Conservation (phyloP, 768 basidiomycete genomes). For the Hypsizygus marmoreus region DNA sequence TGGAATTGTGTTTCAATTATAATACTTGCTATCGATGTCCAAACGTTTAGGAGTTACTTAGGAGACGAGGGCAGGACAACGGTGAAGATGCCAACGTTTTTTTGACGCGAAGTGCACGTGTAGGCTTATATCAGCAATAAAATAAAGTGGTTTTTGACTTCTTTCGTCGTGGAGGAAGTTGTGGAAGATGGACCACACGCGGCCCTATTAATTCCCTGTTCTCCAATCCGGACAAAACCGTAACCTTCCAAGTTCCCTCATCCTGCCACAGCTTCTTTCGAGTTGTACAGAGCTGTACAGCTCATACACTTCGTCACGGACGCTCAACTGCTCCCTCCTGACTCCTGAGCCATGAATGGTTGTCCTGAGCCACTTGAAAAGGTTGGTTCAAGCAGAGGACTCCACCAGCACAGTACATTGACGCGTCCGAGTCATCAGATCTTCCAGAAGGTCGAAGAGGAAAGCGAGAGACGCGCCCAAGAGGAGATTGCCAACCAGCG, state of each 20-base stretch:
- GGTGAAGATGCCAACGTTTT: neutral
- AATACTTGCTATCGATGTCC: too few species aligned
- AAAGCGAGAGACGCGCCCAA: slow-evolving; percentile 17
- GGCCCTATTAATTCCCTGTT: slow-evolving; percentile 5
- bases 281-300: neutral
- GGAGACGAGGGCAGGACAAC: neutral
- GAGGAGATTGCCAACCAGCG: slow-evolving; percentile 8
- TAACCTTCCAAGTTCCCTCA: too few species aligned
- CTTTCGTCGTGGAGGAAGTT: neutral
- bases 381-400: slow-evolving; percentile 6
- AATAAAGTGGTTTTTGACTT: slow-evolving; percentile 6
- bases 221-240: neutral
- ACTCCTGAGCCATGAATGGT: slow-evolving; percentile 11
- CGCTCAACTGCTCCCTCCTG: neutral
- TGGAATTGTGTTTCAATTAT: too few species aligned
- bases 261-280: too few species aligned
- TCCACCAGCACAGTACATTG: neutral
- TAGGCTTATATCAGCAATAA: slow-evolving; percentile 9
- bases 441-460: slow-evolving; percentile 19
- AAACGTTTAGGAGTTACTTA: neutral
- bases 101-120: neutral
- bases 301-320: slow-evolving; percentile 2
- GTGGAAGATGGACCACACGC: slow-evolving; percentile 6
- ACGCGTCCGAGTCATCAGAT: slow-evolving; percentile 6
- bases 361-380: slow-evolving; percentile 18